Evolutionary conservation across 2,329 filamentous ascomycete genomes (phyloP), one percentile per base, ranked within the genome.

Genomic region (Hypoxylon sp.): DNA sequence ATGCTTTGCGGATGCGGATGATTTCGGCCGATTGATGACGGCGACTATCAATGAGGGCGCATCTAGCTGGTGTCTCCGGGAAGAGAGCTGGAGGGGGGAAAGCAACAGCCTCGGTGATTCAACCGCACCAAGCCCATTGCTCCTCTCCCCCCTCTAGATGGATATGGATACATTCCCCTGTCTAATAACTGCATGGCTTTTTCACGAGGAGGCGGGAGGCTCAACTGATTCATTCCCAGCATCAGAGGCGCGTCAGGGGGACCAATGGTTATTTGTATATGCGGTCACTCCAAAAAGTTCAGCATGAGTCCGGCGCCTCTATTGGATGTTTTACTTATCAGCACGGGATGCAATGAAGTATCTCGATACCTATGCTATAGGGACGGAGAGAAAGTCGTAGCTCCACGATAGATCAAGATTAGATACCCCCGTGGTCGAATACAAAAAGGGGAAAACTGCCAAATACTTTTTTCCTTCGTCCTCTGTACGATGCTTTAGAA

Each of bases 221-320:
- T 59, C 52, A 46, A 56, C 41, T 56, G 59, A 59, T 56, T 67
- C 56, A 52, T 60, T 64, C 43, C 51, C 44, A 51, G 58, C 47
- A 59, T 59, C 22, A 44, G 52, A 61, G 57, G 50, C 47, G 54
- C 57, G 41, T 61, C 20, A 56, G 37, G 48, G 44, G 55, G 20
- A 47, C 28, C 39, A 47, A 28, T 60, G 30, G 19, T 19, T 26
- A n/a, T 39, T 19, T 47, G 2, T 19, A 11, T 41, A 28, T 56
- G 34, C 11, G 55, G 47, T 62, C 41, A 53, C 55, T 39, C 54
- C 7, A 54, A 64, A 67, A 46, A 58, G 56, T 49, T 59, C 32
- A 62, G 61, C 64, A 67, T 64, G 48, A 56, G 24, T 64, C 54
- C 41, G 61, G 64, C 60, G 64, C 61, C 59, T 10, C n/a, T 59